Base-by-base conservation (phyloP, 805 yeast genomes). In the Candida railenensis region DNA sequence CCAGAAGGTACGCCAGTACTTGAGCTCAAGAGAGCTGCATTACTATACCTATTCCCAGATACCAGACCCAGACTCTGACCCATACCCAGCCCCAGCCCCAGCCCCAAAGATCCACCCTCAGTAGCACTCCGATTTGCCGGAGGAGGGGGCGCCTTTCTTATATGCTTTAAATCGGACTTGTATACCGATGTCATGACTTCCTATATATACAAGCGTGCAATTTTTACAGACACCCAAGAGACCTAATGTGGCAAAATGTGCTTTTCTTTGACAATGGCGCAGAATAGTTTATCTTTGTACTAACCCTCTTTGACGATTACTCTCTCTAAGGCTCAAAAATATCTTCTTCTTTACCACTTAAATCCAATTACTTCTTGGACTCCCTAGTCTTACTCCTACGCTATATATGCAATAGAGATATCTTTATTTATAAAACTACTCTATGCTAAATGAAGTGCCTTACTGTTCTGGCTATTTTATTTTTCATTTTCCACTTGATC, bases 81-180 rank as follows among this genome's bases (percentile, higher is more conserved):
- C n/a, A 18, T 14, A 18, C 7, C 5, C n/a, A 18, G 12, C 37
- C 18, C 4, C 36, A 12, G 36, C 36, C 21, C 9, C 39, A 11
- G 7, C 7, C 21, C 39, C 21, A 3, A 19, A 19, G 22, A 14
- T 18, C 32, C 30, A 18, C 38, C 18, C 16, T 5, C 16, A 9
- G 43, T 20, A 5, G 22, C 22, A 9, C 18, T 19, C 39, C 18
- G 18, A 12, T 14, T n/a, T n/a, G 36, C 7, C 2, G 77, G 77
- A 21, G 77, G 77, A 9, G 75, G 74, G 7, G 77, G 77, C 1
- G 77, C 77, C 50, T 62, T 65, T 48, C 77, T 59, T 51, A 70
- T 73, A 52, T 65, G 66, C 44, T 63, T 67, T 16, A 73, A 58
- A 50, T 71, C 74, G 11, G 74, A 60, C 16, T 68, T 67, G 56